Evolutionary conservation across 352 stramenopile species (phyloP).

Genomic region (Pythium oligandrum): DNA sequence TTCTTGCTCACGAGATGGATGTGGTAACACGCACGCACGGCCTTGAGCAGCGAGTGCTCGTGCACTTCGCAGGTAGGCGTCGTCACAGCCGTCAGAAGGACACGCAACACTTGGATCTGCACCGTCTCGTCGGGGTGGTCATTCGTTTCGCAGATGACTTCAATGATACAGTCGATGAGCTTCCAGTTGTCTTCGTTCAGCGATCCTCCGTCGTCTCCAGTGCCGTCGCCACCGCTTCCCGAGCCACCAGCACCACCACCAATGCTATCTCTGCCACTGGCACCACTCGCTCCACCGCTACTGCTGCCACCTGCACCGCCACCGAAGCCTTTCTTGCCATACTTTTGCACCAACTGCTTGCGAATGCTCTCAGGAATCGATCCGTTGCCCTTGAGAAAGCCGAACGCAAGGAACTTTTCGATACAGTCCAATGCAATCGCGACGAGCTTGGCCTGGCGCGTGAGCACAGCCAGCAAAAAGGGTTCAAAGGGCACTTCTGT

Average conservation of each 20-base stretch:
- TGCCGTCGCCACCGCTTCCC: slow-evolving; percentile 13
- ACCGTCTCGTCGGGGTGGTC: slow-evolving; percentile 89
- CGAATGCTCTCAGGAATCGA: slow-evolving; percentile 57
- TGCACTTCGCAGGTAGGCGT: slow-evolving; percentile 89
- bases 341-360: slow-evolving; percentile 62
- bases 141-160: slow-evolving; percentile 88
- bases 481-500: slow-evolving; percentile 67
- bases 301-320: slow-evolving; percentile 11
- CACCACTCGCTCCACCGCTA: slow-evolving; percentile 6
- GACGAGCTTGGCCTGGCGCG: slow-evolving; percentile 71
- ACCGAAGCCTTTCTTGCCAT: slow-evolving; percentile 18
- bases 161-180: slow-evolving; percentile 86
- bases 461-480: slow-evolving; percentile 69
- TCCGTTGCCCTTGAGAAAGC: slow-evolving; percentile 66
- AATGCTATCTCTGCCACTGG: slow-evolving; percentile 1
- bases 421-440: slow-evolving; percentile 83
- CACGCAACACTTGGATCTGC: slow-evolving; percentile 92
- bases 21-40: slow-evolving; percentile 95
- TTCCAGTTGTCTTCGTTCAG: slow-evolving; percentile 55
- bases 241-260: slow-evolving; percentile 10
- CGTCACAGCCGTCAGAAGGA: slow-evolving; percentile 89
- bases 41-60: slow-evolving; percentile 91
- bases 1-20: slow-evolving; percentile 93
- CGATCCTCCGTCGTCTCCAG: slow-evolving; percentile 10
- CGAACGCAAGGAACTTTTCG: slow-evolving; percentile 89